Conservation (phyloP, 75 land plant species). For the Cupressus sempervirens region DNA sequence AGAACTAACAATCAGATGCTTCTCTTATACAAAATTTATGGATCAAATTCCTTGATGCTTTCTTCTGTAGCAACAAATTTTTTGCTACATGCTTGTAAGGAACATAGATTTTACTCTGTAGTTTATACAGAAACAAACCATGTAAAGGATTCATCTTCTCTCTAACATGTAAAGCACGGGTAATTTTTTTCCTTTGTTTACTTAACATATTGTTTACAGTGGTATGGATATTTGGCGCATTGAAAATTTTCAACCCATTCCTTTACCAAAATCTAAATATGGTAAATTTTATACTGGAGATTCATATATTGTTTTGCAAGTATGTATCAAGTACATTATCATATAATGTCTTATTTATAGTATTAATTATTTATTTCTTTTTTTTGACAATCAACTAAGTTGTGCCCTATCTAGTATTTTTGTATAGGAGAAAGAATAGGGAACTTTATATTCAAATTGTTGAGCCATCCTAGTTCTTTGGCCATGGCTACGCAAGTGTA, state of each 20-base stretch:
- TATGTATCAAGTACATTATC: conserved; percentile 14
- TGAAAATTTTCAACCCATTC: conserved; percentile 77
- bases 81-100: neutral
- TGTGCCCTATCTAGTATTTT: neutral
- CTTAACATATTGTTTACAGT: conserved; percentile 48
- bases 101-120: neutral
- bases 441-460: neutral
- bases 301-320: conserved; percentile 74
- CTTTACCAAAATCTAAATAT: conserved; percentile 62
- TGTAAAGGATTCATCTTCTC: neutral
- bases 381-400: neutral
- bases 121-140: neutral
- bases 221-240: conserved; percentile 91
- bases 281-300: conserved; percentile 87
- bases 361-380: neutral
- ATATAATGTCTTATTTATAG: neutral
- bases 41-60: neutral
- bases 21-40: neutral
- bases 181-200: neutral
- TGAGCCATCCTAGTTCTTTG: neutral
- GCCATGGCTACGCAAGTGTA: neutral
- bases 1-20: neutral
- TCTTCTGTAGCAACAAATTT: neutral
- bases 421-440: neutral
- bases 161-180: neutral